A percentile compares a stretch with the other conserved stretches of the same genome.
phyloP scores from a whole-genome alignment of 2,329 filamentous ascomycete species.

The Myriosclerotinia scirpicola region DNA sequence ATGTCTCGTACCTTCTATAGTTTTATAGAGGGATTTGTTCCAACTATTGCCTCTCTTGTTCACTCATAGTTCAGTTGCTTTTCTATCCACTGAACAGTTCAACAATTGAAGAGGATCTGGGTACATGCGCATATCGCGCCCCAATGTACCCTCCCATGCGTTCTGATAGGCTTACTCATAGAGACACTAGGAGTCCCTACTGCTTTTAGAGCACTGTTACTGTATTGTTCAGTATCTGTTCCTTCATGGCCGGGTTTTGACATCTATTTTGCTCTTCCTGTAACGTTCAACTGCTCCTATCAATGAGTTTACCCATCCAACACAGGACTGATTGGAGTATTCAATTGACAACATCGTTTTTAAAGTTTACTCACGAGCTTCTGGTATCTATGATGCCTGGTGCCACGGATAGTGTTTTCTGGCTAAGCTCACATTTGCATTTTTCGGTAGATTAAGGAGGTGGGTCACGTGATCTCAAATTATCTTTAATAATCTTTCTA shows the following conservation, averaged over 20 bases:
- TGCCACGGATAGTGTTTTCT: background rate
- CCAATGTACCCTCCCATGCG: background rate
- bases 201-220: too few species aligned
- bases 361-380: background rate
- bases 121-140: background rate
- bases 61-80: background rate
- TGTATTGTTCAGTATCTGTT: background rate
- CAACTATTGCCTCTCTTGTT: background rate
- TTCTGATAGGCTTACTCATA: too few species aligned
- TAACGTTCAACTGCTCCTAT: background rate
- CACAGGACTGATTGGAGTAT: background rate
- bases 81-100: too few species aligned
- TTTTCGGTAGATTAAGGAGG: constrained; percentile 6
- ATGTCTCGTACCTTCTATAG: background rate
- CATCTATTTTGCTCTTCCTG: background rate
- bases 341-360: background rate
- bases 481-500: background rate
- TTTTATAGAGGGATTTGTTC: background rate
- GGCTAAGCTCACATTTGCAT: background rate
- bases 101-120: background rate
- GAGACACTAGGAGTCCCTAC: background rate
- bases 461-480: background rate
- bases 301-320: background rate
- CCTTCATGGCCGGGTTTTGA: background rate
- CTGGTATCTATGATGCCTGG: background rate